Evolutionary conservation across 192 early-diverging fungal species (phyloP).

Genomic region (Irineochytrium annulatum): DNA sequence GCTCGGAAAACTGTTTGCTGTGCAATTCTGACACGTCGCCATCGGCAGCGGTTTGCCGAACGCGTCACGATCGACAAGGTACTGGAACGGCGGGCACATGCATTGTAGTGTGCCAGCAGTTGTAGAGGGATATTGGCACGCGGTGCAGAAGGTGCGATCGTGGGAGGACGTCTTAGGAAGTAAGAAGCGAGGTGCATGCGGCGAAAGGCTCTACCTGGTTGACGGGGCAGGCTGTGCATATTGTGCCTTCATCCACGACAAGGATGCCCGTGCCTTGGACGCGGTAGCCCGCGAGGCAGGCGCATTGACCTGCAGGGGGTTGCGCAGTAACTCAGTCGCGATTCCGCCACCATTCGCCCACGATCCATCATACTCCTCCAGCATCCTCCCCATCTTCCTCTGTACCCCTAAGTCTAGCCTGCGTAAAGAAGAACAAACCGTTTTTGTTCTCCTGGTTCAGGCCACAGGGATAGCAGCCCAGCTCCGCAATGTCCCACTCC

Average conservation of each 20-base stretch:
- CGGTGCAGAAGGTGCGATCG: not conserved
- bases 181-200: not conserved
- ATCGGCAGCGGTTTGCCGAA: constrained; percentile 13
- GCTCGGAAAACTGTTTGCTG: constrained; percentile 27
- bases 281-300: not conserved
- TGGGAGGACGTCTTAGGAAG: not conserved
- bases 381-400: too few relatives aligned
- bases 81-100: not conserved
- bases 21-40: constrained; percentile 25
- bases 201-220: not conserved
- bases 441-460: too few relatives aligned
- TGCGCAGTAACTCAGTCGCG: too few relatives aligned
- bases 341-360: too few relatives aligned
- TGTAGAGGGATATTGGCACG: not conserved
- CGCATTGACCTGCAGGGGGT: constrained; percentile 1
- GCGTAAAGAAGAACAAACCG: too few relatives aligned
- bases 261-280: not conserved
- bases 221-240: not conserved
- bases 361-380: too few relatives aligned
- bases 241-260: not conserved
- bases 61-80: constrained; percentile 18
- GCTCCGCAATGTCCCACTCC: too few relatives aligned
- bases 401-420: too few relatives aligned
- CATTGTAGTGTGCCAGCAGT: not conserved
- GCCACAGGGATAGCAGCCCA: too few relatives aligned